Conservation (phyloP, 2,329 filamentous ascomycete species). For the Trichothecium roseum region DNA sequence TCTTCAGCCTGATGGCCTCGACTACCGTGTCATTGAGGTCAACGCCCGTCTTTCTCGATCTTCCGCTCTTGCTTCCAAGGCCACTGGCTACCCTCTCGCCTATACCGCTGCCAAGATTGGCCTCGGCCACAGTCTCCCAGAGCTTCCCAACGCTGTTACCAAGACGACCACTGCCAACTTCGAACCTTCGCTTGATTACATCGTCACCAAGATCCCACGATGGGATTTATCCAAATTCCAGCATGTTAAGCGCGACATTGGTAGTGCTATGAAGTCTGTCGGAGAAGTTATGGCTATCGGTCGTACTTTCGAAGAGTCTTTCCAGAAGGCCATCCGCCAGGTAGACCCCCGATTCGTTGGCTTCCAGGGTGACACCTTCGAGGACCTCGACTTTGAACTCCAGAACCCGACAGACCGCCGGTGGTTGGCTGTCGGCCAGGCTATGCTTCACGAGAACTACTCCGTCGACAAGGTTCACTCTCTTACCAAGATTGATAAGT, state of each 20-base stretch:
- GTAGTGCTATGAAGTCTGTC: conserved; percentile 97
- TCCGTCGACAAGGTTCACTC: conserved; percentile 86
- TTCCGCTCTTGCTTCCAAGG: conserved; percentile 91
- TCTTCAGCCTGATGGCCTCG: conserved; percentile 84
- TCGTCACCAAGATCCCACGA: conserved; percentile 96
- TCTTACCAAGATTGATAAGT: conserved; percentile 96
- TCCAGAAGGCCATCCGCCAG: conserved; percentile 97
- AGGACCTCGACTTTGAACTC: conserved; percentile 81
- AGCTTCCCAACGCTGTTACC: conserved; percentile 94
- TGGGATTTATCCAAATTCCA: conserved; percentile 99
- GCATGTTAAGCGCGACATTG: conserved; percentile 95
- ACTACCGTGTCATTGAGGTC: conserved; percentile 99
- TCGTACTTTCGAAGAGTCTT: conserved; percentile 95
- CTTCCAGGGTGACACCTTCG: conserved; percentile 92
- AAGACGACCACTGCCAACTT: conserved; percentile 99
- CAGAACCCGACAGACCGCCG: conserved; percentile 90
- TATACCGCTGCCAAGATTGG: conserved; percentile 98
- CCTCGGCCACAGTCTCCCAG: conserved; percentile 86
- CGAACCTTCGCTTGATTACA: conserved; percentile 92
- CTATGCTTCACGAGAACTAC: conserved; percentile 96
- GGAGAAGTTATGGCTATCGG: conserved; percentile 99
- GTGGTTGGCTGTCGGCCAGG: conserved; percentile 95
- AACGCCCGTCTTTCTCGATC: conserved; percentile 94
- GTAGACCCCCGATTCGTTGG: conserved; percentile 87
- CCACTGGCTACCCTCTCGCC: conserved; percentile 89